These are phyloP conservation scores for Plasmodiophora brassicae DNA, from an alignment of 208 protist genomes.

Conservation along the genomic window DNA sequence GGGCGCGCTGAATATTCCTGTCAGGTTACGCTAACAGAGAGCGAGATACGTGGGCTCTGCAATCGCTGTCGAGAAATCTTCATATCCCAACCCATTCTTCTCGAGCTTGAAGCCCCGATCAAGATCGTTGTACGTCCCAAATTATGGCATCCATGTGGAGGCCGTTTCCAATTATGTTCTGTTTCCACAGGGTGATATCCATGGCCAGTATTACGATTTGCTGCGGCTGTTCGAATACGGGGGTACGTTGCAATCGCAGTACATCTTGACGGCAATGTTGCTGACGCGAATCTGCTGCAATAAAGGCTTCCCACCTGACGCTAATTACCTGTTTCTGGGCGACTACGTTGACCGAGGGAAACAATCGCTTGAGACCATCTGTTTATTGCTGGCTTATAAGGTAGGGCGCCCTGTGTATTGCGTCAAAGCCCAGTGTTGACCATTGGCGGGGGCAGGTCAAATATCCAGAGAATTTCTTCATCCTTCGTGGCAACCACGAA, in stretches of 20 bases:
- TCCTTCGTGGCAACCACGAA: conserved; percentile 98
- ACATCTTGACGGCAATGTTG: neutral
- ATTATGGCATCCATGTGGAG: neutral
- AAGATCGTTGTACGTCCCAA: conserved; percentile 53
- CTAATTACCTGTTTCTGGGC: conserved; percentile 98
- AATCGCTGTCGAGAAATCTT: conserved; percentile 54
- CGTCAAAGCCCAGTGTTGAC: too few relatives aligned
- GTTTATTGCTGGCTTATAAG: conserved; percentile 89
- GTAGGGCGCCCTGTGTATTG: conserved; percentile 55
- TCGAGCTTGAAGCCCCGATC: conserved; percentile 66
- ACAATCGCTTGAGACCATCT: conserved; percentile 95
- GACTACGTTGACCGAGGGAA: conserved; percentile 99
- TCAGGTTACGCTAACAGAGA: conserved; percentile 20
- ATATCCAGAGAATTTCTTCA: conserved; percentile 93
- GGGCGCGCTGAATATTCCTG: neutral
- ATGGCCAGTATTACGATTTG: conserved; percentile 99
- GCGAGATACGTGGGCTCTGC: conserved; percentile 38
- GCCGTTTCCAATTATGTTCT: neutral
- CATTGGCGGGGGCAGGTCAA: conserved; percentile 48
- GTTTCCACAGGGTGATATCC: conserved; percentile 83
- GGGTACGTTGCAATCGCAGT: neutral
- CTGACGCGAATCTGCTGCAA: too few relatives aligned
- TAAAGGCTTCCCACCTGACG: conserved; percentile 89
- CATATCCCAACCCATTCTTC: conserved; percentile 59
- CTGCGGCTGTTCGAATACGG: conserved; percentile 98